phyloP scores from a whole-genome alignment of 2,329 filamentous ascomycete species.

The Chaetothyriales sp. region DNA sequence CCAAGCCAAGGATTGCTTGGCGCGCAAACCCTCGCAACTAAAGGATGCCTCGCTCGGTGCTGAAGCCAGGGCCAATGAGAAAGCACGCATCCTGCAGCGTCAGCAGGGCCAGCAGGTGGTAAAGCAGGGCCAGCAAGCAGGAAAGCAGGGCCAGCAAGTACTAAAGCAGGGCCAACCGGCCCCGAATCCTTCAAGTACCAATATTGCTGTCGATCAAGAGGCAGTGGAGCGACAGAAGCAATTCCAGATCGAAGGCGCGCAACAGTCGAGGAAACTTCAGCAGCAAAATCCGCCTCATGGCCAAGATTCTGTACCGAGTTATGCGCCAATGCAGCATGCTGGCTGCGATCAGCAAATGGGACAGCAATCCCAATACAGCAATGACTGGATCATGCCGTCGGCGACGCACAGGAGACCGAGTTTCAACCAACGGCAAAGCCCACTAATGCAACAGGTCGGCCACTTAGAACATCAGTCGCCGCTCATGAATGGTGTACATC shows the following conservation, averaged over 20 bases:
- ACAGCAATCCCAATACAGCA: conserved; percentile 13
- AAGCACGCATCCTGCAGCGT: conserved; percentile 18
- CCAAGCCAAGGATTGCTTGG: conserved; percentile 3
- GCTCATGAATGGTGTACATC: neutral
- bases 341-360: conserved; percentile 1
- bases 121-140: neutral
- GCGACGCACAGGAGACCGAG: conserved; percentile 1
- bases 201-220: conserved; percentile 16
- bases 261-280: conserved; percentile 17
- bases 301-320: conserved; percentile 1
- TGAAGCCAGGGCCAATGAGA: conserved; percentile 17
- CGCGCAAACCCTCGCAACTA: conserved; percentile 11
- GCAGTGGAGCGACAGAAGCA: conserved; percentile 16
- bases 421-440: neutral
- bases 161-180: conserved; percentile 2
- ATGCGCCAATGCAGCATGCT: neutral
- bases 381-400: conserved; percentile 16
- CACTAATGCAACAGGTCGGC: neutral
- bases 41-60: conserved; percentile 13
- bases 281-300: conserved; percentile 5
- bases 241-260: conserved; percentile 16
- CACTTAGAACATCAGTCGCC: neutral
- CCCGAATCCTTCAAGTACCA: conserved; percentile 2
- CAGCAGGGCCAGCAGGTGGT: conserved; percentile 15
- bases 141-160: conserved; percentile 12